Evolutionary conservation across 2,329 filamentous ascomycete genomes (phyloP), one percentile per base, ranked within the genome.

Genomic region (Neocucurbitaria cava): DNA sequence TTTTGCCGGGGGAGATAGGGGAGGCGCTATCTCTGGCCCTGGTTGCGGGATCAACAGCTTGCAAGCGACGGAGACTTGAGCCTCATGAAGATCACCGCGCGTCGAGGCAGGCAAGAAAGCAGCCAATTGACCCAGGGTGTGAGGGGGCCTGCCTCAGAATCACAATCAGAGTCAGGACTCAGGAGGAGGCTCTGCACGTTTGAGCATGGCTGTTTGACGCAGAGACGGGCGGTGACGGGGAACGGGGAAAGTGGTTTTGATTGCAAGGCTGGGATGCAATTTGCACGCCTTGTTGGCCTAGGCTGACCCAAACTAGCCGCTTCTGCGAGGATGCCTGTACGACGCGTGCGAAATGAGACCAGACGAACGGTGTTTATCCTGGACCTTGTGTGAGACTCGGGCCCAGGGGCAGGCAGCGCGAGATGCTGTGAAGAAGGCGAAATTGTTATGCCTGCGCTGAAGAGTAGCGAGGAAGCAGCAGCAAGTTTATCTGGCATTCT

Each of bases 281-380:
- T 39, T 48, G 49, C 51, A 56, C 49, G 56, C 49, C 47, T 33
- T 51, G 46, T 41, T 46, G 48, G 41, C 47, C 50, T 31, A 28
- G 49, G 55, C 5, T 5, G 24, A 26, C 24, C 24, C 24, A 26
- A 26, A 26, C 15, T 17, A 35, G 31, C 3, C 31, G 3, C 31
- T 35, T 35, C 31, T 35, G 31, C 31, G 31, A 17, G 31, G 15
- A n/a, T 6, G 58, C 41, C 52, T 56, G 60, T 61, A 60, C 58
- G 53, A 58, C 45, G 51, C 46, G 46, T 53, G 59, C 40, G 46
- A 59, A 56, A 62, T 58, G 59, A 62, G 59, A 58, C 39, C 48
- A 52, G 43, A 46, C 46, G 13, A 3, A 23, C 17, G 36, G 11
- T 39, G 17, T 39, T 18, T 39, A 21, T 21, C 36, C 36, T 39